These are phyloP conservation scores for Lichtheimia corymbifera DNA, from an alignment of 371 early-diverging fungal genomes.

Conservation along the genomic window DNA sequence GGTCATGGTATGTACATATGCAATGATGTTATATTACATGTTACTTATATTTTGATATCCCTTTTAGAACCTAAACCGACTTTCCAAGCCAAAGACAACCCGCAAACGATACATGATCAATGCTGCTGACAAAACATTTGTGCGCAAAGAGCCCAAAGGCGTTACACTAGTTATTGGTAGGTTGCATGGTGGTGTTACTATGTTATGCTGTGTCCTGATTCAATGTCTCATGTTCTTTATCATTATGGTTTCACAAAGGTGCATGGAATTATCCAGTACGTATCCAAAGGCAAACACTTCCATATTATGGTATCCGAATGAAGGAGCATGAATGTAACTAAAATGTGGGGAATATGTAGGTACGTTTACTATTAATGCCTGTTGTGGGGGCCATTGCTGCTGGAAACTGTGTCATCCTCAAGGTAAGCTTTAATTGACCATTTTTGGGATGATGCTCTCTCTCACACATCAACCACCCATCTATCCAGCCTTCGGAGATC, in stretches of 20 bases:
- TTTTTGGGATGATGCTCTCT: neutral
- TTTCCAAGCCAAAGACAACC: constrained; percentile 26
- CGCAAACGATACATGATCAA: constrained; percentile 37
- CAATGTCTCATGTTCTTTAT: neutral
- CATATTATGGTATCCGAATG: neutral
- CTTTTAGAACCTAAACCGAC: constrained; percentile 30
- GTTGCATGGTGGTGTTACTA: neutral
- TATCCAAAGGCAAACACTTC: neutral
- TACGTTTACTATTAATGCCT: constrained; percentile 70
- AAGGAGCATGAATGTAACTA: neutral
- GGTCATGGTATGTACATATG: constrained; percentile 29
- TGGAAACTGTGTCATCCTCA: constrained; percentile 84
- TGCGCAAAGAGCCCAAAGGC: constrained; percentile 76
- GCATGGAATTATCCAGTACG: constrained; percentile 91
- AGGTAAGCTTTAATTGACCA: constrained; percentile 37
- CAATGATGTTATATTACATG: too few relatives aligned
- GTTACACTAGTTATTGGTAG: constrained; percentile 70
- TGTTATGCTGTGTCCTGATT: neutral
- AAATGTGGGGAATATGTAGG: constrained; percentile 18
- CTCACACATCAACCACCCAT: neutral
- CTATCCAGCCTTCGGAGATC: constrained; percentile 79
- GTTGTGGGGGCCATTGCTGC: constrained; percentile 89
- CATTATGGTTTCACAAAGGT: constrained; percentile 19
- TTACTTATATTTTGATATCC: neutral
- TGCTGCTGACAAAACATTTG: constrained; percentile 38